These are phyloP conservation scores for Colletotrichum liriopes DNA, from an alignment of 2,329 filamentous ascomycete genomes.

Conservation along the genomic window DNA sequence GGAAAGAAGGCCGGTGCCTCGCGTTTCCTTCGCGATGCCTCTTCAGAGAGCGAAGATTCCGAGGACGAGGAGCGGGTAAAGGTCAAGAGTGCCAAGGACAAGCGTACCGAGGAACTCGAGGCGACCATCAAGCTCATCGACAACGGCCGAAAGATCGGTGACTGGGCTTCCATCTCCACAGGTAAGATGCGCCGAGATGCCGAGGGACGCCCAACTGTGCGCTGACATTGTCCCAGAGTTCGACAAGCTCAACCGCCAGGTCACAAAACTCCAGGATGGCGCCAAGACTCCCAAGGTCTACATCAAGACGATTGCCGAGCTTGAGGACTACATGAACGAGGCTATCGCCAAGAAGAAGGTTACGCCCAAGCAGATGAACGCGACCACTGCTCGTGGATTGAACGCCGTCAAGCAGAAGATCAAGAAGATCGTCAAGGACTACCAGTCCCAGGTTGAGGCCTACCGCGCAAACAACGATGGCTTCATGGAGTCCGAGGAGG, in stretches of 20 bases:
- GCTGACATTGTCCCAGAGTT: slow-evolving; percentile 74
- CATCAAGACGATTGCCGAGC: slow-evolving; percentile 91
- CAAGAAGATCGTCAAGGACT: slow-evolving; percentile 98
- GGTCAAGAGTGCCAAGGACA: slow-evolving; percentile 98
- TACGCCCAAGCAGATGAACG: slow-evolving; percentile 98
- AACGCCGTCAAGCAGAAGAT: slow-evolving; percentile 99
- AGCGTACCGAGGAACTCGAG: slow-evolving; percentile 94
- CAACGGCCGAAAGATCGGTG: slow-evolving; percentile 97
- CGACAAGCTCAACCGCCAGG: slow-evolving; percentile 93
- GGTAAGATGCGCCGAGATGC: slow-evolving; percentile 69
- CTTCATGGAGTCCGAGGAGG: slow-evolving; percentile 89
- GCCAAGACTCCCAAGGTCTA: slow-evolving; percentile 91
- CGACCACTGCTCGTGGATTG: slow-evolving; percentile 91
- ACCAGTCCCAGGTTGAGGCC: slow-evolving; percentile 87
- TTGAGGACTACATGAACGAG: slow-evolving; percentile 96
- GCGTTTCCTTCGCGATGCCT: slow-evolving; percentile 82
- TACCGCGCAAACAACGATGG: slow-evolving; percentile 89
- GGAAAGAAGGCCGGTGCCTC: slow-evolving; percentile 80
- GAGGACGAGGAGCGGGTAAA: slow-evolving; percentile 89
- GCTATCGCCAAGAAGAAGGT: slow-evolving; percentile 96
- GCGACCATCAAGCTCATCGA: slow-evolving; percentile 91
- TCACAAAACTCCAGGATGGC: slow-evolving; percentile 82
- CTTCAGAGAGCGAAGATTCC: slow-evolving; percentile 85
- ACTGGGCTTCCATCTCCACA: slow-evolving; percentile 93
- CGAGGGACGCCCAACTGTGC: background rate